Evolutionary conservation across 1,284 basidiomycete species (phyloP), one percentile per base, ranked within the genome.

Genomic region (Melampsora abietis-canadensis): DNA sequence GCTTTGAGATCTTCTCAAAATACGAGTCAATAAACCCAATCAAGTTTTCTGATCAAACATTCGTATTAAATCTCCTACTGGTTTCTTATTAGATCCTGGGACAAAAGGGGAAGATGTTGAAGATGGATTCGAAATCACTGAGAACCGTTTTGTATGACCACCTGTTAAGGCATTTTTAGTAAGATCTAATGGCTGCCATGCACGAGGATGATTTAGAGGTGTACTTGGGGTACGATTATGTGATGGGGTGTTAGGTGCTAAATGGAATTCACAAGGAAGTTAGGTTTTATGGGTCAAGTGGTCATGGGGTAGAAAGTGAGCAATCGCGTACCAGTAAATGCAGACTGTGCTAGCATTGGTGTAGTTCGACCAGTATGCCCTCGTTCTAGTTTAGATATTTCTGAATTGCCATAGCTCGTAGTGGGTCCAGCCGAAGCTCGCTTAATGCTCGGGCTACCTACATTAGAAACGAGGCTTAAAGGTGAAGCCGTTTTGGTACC

Each of bases 31-130:
- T 8, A 4, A 57, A 57, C 10, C 14, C 54, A 34, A 62, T 31
- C 17, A 62, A 62, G 34, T 21, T 65, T 65, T 8, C 21, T 65
- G 14, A 66, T 74, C 70, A 60, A 74, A 74, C 70, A 74, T 66
- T 31, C 46, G 40, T 12, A 74, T 74, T 6, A 74, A 57, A 30
- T 66, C 70, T 15, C 62, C 70, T 2, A 74, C 70, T 6, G 51
- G 31, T 31, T 60, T 74, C 51, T 72, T 72, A n/a, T 37, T 51
- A 40, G 24, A 24, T 44, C 40, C 24, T 37, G 51, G n/a, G 14
- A 59, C 24, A 59, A 34, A n/a, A 34, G 67, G 21, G 8, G 8
- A 7, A 51, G 40, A 64, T 14, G 46, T 34, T 19, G 63, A 30
- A 63, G 61, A 31, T 1, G 60, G 30, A 46, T 74, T 74, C 21